These are phyloP conservation scores for sunflower (Helianthus annuus) DNA, from an alignment of 129 eudicot genomes.

Conservation along the genomic window DNA sequence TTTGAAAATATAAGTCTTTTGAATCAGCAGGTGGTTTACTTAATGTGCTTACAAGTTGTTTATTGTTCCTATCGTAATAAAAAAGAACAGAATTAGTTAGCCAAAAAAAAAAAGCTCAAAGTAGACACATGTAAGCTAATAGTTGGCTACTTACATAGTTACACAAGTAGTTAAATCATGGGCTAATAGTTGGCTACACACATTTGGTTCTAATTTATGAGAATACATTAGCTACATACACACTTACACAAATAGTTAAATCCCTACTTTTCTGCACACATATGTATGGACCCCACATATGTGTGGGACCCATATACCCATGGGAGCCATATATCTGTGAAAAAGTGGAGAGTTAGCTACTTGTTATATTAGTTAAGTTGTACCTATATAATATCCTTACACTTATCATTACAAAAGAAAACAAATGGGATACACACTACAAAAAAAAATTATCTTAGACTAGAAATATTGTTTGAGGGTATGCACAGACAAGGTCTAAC, in stretches of 20 bases:
- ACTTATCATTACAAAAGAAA: neutral
- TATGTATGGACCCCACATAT: neutral
- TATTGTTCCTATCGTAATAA: slow-evolving; percentile 43
- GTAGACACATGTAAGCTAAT: neutral
- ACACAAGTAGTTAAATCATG: too few relatives aligned
- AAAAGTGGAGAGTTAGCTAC: neutral
- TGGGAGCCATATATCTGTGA: neutral
- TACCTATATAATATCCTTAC: neutral
- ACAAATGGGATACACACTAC: neutral
- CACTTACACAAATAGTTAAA: neutral
- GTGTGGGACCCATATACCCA: neutral
- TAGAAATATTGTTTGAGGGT: neutral
- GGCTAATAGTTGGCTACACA: neutral
- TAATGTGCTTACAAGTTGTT: slow-evolving; percentile 40
- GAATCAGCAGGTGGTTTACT: slow-evolving; percentile 55
- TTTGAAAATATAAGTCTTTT: slow-evolving; percentile 52
- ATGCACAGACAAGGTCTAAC: neutral
- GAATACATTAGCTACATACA: neutral
- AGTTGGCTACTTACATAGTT: neutral
- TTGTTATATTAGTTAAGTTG: neutral
- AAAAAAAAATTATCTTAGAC: neutral
- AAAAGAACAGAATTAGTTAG: slow-evolving; percentile 2
- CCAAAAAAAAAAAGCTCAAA: neutral
- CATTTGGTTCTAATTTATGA: neutral
- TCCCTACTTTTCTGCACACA: neutral